Evolutionary conservation across 805 yeast species (phyloP).

Genomic region (Blastobotrys muscicola): DNA sequence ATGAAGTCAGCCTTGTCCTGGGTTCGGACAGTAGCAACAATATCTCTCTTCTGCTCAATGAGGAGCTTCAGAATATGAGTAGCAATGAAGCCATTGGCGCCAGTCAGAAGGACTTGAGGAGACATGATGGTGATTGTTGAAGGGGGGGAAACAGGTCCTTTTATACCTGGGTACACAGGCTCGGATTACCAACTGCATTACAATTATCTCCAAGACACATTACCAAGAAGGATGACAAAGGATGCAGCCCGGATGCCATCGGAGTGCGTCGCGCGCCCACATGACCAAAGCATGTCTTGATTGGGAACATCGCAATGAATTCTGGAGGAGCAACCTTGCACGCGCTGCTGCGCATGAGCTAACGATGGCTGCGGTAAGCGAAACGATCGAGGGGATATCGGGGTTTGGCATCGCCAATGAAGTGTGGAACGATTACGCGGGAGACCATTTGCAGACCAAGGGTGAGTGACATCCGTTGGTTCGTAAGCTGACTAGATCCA

Average conservation of each 20-base stretch:
- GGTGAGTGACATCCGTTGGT: conserved; percentile 18
- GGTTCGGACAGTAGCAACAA: conserved; percentile 41
- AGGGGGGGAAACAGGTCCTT: no score
- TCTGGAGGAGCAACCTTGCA: neutral
- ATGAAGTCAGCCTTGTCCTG: conserved; percentile 28
- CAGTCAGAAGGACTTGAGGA: conserved; percentile 15
- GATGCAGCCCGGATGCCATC: no score
- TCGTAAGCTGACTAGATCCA: conserved; percentile 18
- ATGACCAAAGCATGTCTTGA: no score
- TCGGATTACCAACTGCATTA: no score
- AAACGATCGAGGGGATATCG: conserved; percentile 38
- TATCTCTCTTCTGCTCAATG: conserved; percentile 33
- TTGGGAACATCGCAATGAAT: no score
- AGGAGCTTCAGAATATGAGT: conserved; percentile 20
- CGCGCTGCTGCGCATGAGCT: neutral
- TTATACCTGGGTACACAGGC: no score
- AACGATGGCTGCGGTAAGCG: neutral
- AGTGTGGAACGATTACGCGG: conserved; percentile 56
- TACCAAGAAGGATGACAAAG: no score
- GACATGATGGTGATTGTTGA: neutral
- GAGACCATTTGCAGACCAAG: conserved; percentile 49
- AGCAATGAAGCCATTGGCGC: conserved; percentile 20
- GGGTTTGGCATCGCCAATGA: conserved; percentile 50
- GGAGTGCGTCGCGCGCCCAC: no score
- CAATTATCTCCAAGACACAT: no score